Evolutionary conservation across 208 protist genomes (phyloP), one percentile per base, ranked within the genome.

Genomic region (Porcisia deanei): DNA sequence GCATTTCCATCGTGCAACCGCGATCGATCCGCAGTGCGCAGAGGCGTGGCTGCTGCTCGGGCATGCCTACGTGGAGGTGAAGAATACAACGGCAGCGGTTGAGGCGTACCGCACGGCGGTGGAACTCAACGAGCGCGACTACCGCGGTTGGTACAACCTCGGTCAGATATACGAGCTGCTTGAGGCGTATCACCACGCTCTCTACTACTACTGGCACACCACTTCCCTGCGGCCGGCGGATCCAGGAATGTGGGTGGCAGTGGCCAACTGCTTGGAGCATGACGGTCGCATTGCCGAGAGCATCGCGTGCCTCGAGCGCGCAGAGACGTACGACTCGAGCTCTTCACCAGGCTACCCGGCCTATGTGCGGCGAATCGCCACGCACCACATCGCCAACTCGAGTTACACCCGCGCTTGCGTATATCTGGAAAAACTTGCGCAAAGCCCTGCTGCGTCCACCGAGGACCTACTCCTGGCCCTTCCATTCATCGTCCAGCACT

Each of bases 151-250:
- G 97, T 99, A 99, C 87, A 98, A 98, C 70, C 82, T 99, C 2
- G 98, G 98, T 6, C 98, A 99, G 80, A 94, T 98, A 2, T 99
- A 99, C 86, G 98, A 99, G 85, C 71, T 99, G 22, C 85, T 99
- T 14, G 90, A 98, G 80, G 88, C 98, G 77, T 97, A 95, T 45
- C 87, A 96, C 69, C 98, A 99, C 70, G 98, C 98, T 14, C 75
- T 98, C 1, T 99, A 99, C 85, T 99, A 99, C 80, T 99, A 98
- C 75, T 92, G 92, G 77, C 98, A 98, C 70, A 97, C 97, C 14
- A 94, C 92, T 1, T 87, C 87, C 22, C 85, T 99, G 5, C 83
- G 97, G n/a, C 97, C 98, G 4, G 96, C 92, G 18, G 98, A 99
- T 81, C 84, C 94, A 20, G 95, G 98, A 64, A 99, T 99, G 97